These are phyloP conservation scores for Graphiopsis chlorocephala DNA, from an alignment of 2,329 filamentous ascomycete species.

Conservation along the genomic window DNA sequence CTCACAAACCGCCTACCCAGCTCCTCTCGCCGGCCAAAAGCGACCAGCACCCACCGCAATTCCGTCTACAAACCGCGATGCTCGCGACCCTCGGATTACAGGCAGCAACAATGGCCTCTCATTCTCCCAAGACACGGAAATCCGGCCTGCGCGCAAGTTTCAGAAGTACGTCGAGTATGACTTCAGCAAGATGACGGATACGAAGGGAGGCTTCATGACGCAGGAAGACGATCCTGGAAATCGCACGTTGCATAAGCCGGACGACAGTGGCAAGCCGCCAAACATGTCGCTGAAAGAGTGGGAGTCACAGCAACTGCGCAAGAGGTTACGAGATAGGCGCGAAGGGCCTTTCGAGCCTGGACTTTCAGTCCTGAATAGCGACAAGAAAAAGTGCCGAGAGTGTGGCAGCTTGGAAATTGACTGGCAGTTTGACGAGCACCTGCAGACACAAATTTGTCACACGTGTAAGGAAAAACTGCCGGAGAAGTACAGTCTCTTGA, in stretches of 20 bases:
- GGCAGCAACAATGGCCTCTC: conserved; percentile 32
- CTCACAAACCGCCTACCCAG: conserved; percentile 29
- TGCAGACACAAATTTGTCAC: conserved; percentile 71
- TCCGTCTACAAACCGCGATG: conserved; percentile 67
- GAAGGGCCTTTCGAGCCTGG: conserved; percentile 85
- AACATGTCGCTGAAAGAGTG: conserved; percentile 90
- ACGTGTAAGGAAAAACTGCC: conserved; percentile 84
- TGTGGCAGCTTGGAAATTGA: conserved; percentile 85
- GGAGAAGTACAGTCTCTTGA: conserved; percentile 91
- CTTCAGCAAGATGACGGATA: conserved; percentile 96
- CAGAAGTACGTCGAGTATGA: conserved; percentile 96
- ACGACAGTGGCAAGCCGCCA: conserved; percentile 64
- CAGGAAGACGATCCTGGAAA: conserved; percentile 89
- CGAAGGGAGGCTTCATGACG: conserved; percentile 92
- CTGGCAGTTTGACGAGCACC: conserved; percentile 88
- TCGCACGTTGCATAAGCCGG: conserved; percentile 63
- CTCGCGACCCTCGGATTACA: conserved; percentile 47
- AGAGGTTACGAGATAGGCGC: conserved; percentile 68
- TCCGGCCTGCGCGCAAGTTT: conserved; percentile 82
- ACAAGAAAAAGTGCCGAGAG: conserved; percentile 71
- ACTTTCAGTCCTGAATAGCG: conserved; percentile 67
- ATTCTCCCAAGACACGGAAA: conserved; percentile 47
- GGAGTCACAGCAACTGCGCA: conserved; percentile 77
- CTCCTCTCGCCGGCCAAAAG: conserved; percentile 63
- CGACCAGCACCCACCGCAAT: conserved; percentile 56